Evolutionary conservation across 2,329 filamentous ascomycete species (phyloP).

Genomic region (Daldinia sp.): DNA sequence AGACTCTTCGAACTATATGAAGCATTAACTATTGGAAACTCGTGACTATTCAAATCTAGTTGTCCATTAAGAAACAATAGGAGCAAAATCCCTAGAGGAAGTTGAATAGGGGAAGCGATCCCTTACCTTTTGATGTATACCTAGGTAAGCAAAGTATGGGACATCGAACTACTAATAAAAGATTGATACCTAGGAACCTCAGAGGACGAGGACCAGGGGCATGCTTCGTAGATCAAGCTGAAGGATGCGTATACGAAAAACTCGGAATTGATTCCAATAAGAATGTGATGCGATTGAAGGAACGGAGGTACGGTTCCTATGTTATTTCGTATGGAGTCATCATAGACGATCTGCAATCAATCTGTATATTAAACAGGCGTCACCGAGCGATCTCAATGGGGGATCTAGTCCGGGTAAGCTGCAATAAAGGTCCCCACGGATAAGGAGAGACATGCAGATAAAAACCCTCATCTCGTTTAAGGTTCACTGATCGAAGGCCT

Average conservation of each 20-base stretch:
- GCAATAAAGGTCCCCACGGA: conserved; percentile 39
- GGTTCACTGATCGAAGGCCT: conserved; percentile 39
- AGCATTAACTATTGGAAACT: background rate
- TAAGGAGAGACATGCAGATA: conserved; percentile 52
- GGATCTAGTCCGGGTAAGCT: conserved; percentile 24
- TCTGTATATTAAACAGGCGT: conserved; percentile 27
- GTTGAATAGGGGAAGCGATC: background rate
- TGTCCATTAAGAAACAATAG: background rate
- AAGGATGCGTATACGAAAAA: background rate
- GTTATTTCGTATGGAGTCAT: conserved; percentile 16
- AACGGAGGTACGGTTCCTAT: conserved; percentile 11
- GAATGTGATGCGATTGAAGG: conserved; percentile 13
- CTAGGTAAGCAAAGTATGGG: background rate
- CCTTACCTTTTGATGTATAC: background rate
- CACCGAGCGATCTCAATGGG: conserved; percentile 38
- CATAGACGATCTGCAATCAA: conserved; percentile 23
- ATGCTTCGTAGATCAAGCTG: background rate
- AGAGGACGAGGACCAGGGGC: background rate
- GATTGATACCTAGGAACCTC: background rate
- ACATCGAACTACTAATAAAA: conserved; percentile 7
- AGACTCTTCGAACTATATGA: background rate
- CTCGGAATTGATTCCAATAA: conserved; percentile 9
- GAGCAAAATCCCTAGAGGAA: background rate
- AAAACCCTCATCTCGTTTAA: conserved; percentile 23
- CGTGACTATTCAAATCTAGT: background rate